Base-by-base conservation (phyloP, 106 monocot genomes). In the Triglochin maritima region DNA sequence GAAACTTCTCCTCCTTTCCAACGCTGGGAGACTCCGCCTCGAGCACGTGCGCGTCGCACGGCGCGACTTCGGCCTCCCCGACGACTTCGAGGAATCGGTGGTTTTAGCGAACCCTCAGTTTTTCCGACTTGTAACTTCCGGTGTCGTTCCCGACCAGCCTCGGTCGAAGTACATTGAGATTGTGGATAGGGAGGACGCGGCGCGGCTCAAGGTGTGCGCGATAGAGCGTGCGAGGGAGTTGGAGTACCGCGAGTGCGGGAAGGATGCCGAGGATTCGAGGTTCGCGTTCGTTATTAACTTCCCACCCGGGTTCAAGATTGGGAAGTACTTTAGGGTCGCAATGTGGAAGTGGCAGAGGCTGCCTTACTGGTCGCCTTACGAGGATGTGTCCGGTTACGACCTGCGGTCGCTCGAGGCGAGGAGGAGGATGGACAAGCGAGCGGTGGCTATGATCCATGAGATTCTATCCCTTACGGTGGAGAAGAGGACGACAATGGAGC, bases 291-390 rank as follows among this genome's bases (percentile, higher is more conserved):
- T 79, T 7, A 71, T 86, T 11, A 81, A 81, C 12, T 98, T 88
- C 69, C 96, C 96, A 7, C 96, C 92, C 0, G 96, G 96, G 7
- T 92, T 98, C 69, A 92, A 98, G 78, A 92, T 92, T 56, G 91
- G 96, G 52, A 89, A 98, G 80, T 88, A 86, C 70, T 92, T 77
- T 57, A 75, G 92, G 50, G 79, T 98, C 47, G 88, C 96, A 8
- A 80, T 98, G 42, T 98, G 96, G 96, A 98, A 88, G 77, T 98
- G 96, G 96, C 91, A 98, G 86, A 72, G 91, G 57, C 75, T 98
- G 45, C 96, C 96, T 9, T 98, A 98, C 64, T 91, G 88, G 86
- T 98, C 96, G 1, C 88, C 96, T 0, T 98, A 98, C 41, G 96
- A 88, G 75, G 96, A 98, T 54, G 79, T 92, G 6, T 88, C 96